Percentiles rank a stretch among this genome's conserved stretches.
Evolutionary conservation across 2,329 filamentous ascomycete species (phyloP).

Genomic region (Bipolaris bicolor): DNA sequence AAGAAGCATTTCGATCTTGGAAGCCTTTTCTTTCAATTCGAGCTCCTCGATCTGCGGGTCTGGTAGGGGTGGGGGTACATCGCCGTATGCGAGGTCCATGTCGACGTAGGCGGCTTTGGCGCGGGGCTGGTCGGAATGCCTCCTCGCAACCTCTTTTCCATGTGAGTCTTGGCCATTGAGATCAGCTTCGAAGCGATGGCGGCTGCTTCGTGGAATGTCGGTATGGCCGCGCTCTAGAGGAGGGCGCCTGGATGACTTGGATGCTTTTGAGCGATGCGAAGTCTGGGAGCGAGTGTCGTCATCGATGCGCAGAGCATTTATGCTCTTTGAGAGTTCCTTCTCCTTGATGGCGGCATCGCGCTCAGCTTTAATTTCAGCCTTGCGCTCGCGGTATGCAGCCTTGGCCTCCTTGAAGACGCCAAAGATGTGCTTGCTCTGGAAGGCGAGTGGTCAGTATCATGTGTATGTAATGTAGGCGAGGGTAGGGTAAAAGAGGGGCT

Average conservation of each 20-base stretch:
- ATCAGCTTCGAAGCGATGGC: conserved; percentile 41
- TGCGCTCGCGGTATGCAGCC: conserved; percentile 84
- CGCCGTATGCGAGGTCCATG: conserved; percentile 90
- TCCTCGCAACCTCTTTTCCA: conserved; percentile 49
- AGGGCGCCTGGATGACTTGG: conserved; percentile 34
- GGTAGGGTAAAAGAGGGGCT: conserved; percentile 15
- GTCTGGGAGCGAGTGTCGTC: conserved; percentile 45
- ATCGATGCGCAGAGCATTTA: conserved; percentile 56
- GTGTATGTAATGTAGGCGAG: not conserved
- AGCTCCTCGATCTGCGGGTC: conserved; percentile 58
- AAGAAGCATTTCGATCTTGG: conserved; percentile 75
- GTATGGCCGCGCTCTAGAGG: conserved; percentile 53
- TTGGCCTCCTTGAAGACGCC: conserved; percentile 92
- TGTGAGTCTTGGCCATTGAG: conserved; percentile 42
- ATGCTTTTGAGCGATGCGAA: conserved; percentile 36
- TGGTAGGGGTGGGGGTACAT: conserved; percentile 72
- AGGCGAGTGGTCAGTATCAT: conserved; percentile 24
- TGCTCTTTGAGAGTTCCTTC: conserved; percentile 64
- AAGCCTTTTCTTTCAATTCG: conserved; percentile 71
- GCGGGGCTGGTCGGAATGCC: conserved; percentile 53
- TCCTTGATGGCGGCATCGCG: conserved; percentile 65
- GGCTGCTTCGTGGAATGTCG: conserved; percentile 39
- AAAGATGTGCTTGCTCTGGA: conserved; percentile 84
- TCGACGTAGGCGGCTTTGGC: conserved; percentile 66
- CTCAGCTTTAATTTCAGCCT: conserved; percentile 77